Conservation (phyloP, 495 filamentous ascomycete genomes). For the Trichoderma parareesei region DNA sequence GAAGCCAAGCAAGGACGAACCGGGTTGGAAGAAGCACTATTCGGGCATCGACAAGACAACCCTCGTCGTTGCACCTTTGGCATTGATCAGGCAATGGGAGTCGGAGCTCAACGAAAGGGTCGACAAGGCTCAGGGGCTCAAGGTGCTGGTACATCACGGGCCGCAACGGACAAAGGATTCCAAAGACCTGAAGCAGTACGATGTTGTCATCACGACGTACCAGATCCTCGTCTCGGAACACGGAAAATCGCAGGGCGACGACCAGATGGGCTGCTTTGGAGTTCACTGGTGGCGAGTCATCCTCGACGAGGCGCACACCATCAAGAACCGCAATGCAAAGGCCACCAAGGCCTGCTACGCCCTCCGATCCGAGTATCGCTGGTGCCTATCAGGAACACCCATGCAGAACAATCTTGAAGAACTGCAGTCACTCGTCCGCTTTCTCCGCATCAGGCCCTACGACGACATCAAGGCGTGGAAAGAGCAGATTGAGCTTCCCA, state of each 20-base stretch:
- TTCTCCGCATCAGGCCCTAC: conserved; percentile 87
- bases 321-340: conserved; percentile 97
- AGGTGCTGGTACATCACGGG: conserved; percentile 86
- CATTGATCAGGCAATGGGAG: conserved; percentile 97
- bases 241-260: conserved; percentile 41
- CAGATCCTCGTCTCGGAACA: conserved; percentile 89
- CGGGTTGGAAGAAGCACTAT: conserved; percentile 51
- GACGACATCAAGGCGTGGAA: conserved; percentile 77
- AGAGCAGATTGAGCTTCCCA: conserved; percentile 73
- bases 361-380: conserved; percentile 73
- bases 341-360: conserved; percentile 80
- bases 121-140: conserved; percentile 53
- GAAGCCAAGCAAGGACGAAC: conserved; percentile 48
- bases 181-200: conserved; percentile 68
- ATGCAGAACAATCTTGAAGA: conserved; percentile 99
- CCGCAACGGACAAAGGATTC: conserved; percentile 70
- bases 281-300: conserved; percentile 93
- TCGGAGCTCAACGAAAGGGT: conserved; percentile 79
- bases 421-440: conserved; percentile 84
- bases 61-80: conserved; percentile 87
- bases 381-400: conserved; percentile 93
- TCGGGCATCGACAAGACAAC: conserved; percentile 65
- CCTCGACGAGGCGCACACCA: conserved; percentile 92
- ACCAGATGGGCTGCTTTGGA: conserved; percentile 78
- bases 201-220: conserved; percentile 97